These are phyloP conservation scores for Laguncularia racemosa DNA, from an alignment of 345 rosid species.

Conservation along the genomic window DNA sequence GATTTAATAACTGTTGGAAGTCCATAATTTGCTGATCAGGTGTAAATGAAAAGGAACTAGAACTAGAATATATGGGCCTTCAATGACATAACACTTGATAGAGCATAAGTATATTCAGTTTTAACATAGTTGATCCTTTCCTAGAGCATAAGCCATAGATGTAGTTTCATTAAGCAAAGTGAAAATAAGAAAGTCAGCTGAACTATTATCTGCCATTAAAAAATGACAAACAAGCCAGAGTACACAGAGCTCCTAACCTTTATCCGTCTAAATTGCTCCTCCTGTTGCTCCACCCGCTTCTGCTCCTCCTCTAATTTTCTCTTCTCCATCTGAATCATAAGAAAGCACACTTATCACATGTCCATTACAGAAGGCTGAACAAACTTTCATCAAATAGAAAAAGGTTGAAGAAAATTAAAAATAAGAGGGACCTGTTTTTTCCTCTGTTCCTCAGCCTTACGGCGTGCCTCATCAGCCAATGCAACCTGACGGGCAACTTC, in stretches of 20 bases:
- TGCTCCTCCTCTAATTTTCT: slow-evolving; percentile 90
- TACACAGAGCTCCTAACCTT: slow-evolving; percentile 40
- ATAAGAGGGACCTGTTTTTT: slow-evolving; percentile 58
- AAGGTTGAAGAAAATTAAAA: not conserved
- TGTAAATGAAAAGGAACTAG: not conserved
- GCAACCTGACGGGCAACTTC: slow-evolving; percentile 96
- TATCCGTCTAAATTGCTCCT: slow-evolving; percentile 77
- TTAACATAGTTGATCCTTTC: no score
- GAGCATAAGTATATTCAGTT: no score
- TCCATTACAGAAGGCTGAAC: not conserved
- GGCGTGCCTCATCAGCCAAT: slow-evolving; percentile 97
- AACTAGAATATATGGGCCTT: no score
- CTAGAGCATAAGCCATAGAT: no score
- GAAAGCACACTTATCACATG: slow-evolving; percentile 6
- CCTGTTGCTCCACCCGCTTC: slow-evolving; percentile 79
- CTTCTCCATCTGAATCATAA: slow-evolving; percentile 67
- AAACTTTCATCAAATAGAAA: not conserved
- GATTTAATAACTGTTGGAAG: slow-evolving; percentile 4
- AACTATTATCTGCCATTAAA: no score
- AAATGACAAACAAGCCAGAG: not conserved
- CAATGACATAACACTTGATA: no score
- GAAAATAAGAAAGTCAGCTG: not conserved
- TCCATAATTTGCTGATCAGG: not conserved
- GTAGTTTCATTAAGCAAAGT: not conserved
- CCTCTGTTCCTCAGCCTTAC: slow-evolving; percentile 94